These are phyloP conservation scores for Mycosphaerella arachidis DNA, from an alignment of 2,329 filamentous ascomycete genomes.

Conservation along the genomic window DNA sequence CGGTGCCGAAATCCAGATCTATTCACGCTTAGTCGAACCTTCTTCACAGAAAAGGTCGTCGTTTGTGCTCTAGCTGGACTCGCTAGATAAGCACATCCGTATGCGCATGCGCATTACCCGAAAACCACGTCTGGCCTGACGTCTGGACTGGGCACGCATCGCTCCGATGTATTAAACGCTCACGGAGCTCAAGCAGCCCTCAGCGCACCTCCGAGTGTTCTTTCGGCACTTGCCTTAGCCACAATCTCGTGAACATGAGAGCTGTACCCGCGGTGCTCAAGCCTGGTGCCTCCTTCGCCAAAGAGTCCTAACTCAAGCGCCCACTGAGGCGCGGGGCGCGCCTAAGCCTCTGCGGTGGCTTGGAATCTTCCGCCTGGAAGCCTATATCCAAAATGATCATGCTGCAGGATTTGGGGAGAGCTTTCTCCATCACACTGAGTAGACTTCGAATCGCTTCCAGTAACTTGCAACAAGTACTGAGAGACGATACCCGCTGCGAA, in stretches of 20 bases:
- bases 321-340: neutral
- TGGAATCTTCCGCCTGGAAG: neutral
- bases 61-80: neutral
- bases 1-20: neutral
- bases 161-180: neutral
- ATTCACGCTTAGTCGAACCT: neutral
- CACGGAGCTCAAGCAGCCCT: neutral
- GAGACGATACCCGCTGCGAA: neutral
- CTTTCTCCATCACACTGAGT: neutral
- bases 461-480: neutral
- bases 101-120: neutral
- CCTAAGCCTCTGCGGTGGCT: neutral
- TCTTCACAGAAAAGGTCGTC: neutral
- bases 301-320: neutral
- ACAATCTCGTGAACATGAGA: conserved; percentile 2
- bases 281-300: neutral
- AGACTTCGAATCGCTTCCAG: neutral
- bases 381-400: neutral
- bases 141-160: neutral
- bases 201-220: neutral
- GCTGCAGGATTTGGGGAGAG: neutral
- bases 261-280: neutral
- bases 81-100: neutral
- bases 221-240: conserved; percentile 3
- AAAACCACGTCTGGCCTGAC: neutral